Base-by-base conservation (phyloP, 78 protist species). In the Dictyostelium purpureum region DNA sequence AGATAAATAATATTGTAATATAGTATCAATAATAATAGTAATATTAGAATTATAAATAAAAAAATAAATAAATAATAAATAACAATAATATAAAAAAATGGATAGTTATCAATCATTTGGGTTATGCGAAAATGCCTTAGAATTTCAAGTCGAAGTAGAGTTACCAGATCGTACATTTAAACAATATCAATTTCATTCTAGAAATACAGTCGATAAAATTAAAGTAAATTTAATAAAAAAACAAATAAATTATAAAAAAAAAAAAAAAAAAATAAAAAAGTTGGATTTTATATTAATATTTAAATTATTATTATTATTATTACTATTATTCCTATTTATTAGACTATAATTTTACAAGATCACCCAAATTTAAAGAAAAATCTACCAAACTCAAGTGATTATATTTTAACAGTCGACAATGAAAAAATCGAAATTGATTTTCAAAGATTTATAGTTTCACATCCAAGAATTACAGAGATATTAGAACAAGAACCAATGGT, bases 201-300 rank as follows among this genome's bases (percentile, higher is more conserved):
- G 91, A 75, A 42, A 26, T 9, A 85, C 91, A 26, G 91, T 85
- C 2, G 91, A 85, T 85, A 85, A 85, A 61, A 85, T 85, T 43
- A 85, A 85, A 63, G 91, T 85, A 71, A 6, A 57, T 59, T 59
- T 59, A 10, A 26, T 59, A 26, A 14, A 4, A 0, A 21, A 5
- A 16, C 4, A 33, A 67, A 6, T 21, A 18, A 24, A 21, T 14
- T 24, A n/a, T 70, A 26, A 35, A 63, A 19, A 16, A 28, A 28
- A 61, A n/a, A 61, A 9, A 31, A 61, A 61, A 28, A 61, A 28
- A 21, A 19, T 21, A 57, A 57, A 57, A 57, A 2, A 14, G 1
- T 57, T n/a, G n/a, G n/a, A 26, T 28, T 61, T 28, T 61, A 31
- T 16, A 2, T 63, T 31, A 28, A 6, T 14, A 11, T 14, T 33